Base-by-base conservation (phyloP, 2,329 filamentous ascomycete genomes). In the Verruconis gallopava region DNA sequence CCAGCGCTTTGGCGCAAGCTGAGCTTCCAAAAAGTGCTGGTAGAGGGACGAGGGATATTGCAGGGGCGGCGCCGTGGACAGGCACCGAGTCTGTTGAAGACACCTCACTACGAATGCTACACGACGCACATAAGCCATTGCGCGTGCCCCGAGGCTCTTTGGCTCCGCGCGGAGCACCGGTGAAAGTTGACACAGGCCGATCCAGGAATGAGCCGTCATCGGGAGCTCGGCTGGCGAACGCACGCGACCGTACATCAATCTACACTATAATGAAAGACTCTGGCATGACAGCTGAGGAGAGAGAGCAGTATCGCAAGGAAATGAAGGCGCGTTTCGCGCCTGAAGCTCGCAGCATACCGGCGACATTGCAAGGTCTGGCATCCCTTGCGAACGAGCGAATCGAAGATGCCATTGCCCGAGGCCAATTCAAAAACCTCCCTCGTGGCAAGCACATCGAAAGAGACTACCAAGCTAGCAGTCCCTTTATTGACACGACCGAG, bases 401-500 rank as follows among this genome's bases (percentile, higher is more conserved):
- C 46, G 89, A 95, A 58, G 81, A 95, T 55, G 91, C 91, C 4
- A 95, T 96, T 53, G 81, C 85, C 1, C 69, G 86, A 21, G 91
- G 91, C 0, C 83, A 94, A 56, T 96, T 98, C 63, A 75, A 75
- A 56, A 80, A 93, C 51, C 81, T 98, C 11, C 78, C 77, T 5
- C 72, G 88, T 2, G 89, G 89, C 0, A 81, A 81, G 50, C 79
- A 77, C 4, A 69, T 89, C n/a, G 75, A 88, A 57, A 67, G 81
- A n/a, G 88, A 96, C 51, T 67, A 83, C 39, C 78, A 84, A 49
- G 82, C 84, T 1, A 81, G 80, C 51, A 93, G 81, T 50, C 86
- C 91, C 0, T 96, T 93, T 54, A 76, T 96, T 44, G 85, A 96
- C 55, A 96, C 89, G 0, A 96, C 91, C 0, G 89, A 96, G 61